Conservation (phyloP, 2,329 filamentous ascomycete genomes). For the Sarocladium oryzae region DNA sequence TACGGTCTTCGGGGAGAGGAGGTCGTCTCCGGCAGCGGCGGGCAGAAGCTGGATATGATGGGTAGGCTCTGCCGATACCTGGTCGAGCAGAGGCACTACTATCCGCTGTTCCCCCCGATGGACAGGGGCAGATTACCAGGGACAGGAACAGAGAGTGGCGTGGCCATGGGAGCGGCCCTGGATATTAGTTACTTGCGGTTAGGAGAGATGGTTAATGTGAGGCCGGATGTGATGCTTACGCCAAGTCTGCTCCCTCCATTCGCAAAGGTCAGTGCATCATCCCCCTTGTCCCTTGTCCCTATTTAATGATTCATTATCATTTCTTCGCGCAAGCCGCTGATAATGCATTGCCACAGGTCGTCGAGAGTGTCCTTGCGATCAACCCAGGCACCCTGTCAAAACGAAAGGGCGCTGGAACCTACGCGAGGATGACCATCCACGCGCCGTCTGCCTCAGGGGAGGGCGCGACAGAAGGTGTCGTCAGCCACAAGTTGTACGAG, state of each 20-base stretch:
- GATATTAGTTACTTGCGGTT: conserved; percentile 82
- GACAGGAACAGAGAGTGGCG: conserved; percentile 51
- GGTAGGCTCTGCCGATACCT: conserved; percentile 69
- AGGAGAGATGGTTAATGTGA: conserved; percentile 81
- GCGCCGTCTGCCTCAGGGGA: conserved; percentile 52
- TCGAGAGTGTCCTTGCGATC: conserved; percentile 82
- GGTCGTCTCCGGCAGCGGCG: conserved; percentile 25
- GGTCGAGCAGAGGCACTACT: conserved; percentile 86
- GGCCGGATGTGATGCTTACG: conserved; percentile 76
- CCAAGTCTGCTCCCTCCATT: conserved; percentile 82
- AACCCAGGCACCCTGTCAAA: conserved; percentile 89
- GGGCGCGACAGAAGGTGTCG: conserved; percentile 49
- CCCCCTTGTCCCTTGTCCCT: too few species aligned
- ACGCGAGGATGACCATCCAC: conserved; percentile 70
- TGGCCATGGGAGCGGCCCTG: conserved; percentile 68
- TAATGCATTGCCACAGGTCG: conserved; percentile 53
- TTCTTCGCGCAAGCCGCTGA: neutral
- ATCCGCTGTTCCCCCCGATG: conserved; percentile 78
- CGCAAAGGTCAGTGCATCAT: conserved; percentile 60
- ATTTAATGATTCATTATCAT: too few species aligned
- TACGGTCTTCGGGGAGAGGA: conserved; percentile 77
- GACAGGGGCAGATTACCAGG: conserved; percentile 61
- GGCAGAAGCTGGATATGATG: conserved; percentile 46
- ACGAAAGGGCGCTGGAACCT: conserved; percentile 77
- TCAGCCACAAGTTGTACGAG: conserved; percentile 73